Evolutionary conservation across 805 yeast species (phyloP).

Genomic region (Ogataea nitratoaversa): DNA sequence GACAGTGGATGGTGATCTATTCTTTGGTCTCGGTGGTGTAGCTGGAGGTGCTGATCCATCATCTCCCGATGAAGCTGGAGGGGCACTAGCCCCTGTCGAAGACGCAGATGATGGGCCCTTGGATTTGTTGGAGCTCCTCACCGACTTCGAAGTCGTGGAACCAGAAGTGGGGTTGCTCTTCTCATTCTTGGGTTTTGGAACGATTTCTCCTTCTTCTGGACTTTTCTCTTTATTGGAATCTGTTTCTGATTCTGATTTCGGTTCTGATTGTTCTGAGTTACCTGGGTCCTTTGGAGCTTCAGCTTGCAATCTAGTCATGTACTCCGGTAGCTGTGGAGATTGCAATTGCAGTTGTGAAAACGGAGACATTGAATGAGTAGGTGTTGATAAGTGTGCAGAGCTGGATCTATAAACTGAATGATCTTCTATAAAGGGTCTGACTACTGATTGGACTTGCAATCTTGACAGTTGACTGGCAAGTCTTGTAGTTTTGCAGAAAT

Average conservation of each 20-base stretch:
- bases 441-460: conserved; percentile 13
- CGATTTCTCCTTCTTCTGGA: not conserved
- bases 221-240: not conserved
- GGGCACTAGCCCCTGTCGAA: conserved; percentile 22
- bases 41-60: conserved; percentile 17
- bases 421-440: conserved; percentile 11
- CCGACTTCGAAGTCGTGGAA: not conserved
- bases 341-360: not conserved
- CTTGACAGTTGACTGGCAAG: conserved; percentile 17
- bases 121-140: too few species aligned
- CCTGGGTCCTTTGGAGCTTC: conserved; percentile 3
- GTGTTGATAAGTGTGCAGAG: not conserved
- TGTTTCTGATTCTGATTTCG: not conserved
- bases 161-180: not conserved
- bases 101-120: conserved; percentile 3
- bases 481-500: conserved; percentile 5
- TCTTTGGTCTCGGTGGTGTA: conserved; percentile 22
- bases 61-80: conserved; percentile 32
- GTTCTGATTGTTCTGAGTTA: not conserved
- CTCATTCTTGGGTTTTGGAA: not conserved
- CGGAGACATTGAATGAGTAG: not conserved
- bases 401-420: not conserved
- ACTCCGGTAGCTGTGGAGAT: not conserved
- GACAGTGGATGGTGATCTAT: conserved; percentile 24
- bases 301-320: not conserved